phyloP scores from a whole-genome alignment of 768 basidiomycete genomes.

The Rhodotorula paludigena region DNA sequence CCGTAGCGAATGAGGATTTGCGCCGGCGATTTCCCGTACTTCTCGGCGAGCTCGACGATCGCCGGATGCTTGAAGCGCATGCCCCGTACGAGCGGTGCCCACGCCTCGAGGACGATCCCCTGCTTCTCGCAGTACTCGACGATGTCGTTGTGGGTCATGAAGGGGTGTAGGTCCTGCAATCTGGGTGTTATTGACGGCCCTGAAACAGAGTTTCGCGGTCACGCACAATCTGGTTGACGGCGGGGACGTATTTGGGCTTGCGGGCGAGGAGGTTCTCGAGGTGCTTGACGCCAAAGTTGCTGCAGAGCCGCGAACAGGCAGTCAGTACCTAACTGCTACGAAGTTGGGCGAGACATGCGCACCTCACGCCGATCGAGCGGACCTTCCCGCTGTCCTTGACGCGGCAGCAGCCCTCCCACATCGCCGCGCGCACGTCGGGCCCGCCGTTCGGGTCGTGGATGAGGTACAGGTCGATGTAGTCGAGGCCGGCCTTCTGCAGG shows the following conservation, averaged over 20 bases:
- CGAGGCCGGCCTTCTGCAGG: slow-evolving; percentile 56
- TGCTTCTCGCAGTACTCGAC: slow-evolving; percentile 51
- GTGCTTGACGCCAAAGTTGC: slow-evolving; percentile 41
- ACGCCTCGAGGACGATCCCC: slow-evolving; percentile 54
- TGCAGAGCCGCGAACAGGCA: slow-evolving; percentile 11
- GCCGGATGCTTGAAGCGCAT: slow-evolving; percentile 61
- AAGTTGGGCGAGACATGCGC: slow-evolving; percentile 1
- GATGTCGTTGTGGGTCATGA: slow-evolving; percentile 62
- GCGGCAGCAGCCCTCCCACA: slow-evolving; percentile 64
- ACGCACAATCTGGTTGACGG: slow-evolving; percentile 57
- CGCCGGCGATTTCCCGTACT: slow-evolving; percentile 55
- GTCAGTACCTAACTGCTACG: not conserved
- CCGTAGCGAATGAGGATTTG: slow-evolving; percentile 79
- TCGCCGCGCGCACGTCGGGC: slow-evolving; percentile 55
- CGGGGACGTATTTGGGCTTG: slow-evolving; percentile 51
- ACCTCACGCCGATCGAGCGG: slow-evolving; percentile 60
- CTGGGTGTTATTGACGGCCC: slow-evolving; percentile 41
- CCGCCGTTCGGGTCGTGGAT: slow-evolving; percentile 67
- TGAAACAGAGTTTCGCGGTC: not conserved
- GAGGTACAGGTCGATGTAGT: slow-evolving; percentile 63
- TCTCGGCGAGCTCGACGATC: slow-evolving; percentile 53
- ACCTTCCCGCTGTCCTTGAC: slow-evolving; percentile 60
- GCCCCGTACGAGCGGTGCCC: slow-evolving; percentile 67
- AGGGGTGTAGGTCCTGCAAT: slow-evolving; percentile 58
- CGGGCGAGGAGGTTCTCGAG: slow-evolving; percentile 38